Base-by-base conservation (phyloP, 257 asterid species). In the Paulownia fortunei region DNA sequence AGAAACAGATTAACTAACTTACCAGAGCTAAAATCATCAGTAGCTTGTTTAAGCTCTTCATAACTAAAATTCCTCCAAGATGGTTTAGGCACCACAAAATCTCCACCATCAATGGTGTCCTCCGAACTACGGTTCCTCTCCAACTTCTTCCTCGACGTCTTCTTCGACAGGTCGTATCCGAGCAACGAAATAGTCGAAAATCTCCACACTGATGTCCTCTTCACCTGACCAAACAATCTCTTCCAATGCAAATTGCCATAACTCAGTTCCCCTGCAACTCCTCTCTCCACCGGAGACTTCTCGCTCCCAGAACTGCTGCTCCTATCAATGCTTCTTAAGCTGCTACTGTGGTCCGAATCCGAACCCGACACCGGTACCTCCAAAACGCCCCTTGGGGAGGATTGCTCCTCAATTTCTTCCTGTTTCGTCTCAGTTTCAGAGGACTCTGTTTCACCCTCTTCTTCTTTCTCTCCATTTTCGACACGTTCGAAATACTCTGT, bases 31-130 rank as follows among this genome's bases (percentile, higher is more conserved):
- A 94, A 94, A 81, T 83, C 71, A 71, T 91, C 80, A 21, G 98
- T 94, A 61, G 98, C 97, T 52, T 75, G 86, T n/a, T 69, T 76
- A 58, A 94, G 97, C 81, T 94, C 97, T 3, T 86, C 83, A 21
- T 60, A 81, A 69, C 54, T 81, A 55, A 92, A 94, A 76, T 88
- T 94, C 84, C 91, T 91, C 98, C 97, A 92, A 6, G 98, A 87
- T 0, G 97, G 97, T 58, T 92, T 94, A 0, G 96, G 93, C 78
- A 83, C 79, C 16, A 84, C 60, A 62, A 87, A 78, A 60, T 90
- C 97, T 2, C 85, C 92, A 61, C 85, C 79, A 58, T 91, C 94
- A 72, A 80, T 75, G 51, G 68, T 64, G 9, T 83, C 97, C 69
- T 83, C 91, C 0, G 92, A 71, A 52, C 85, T 82, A 2, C 76